Evolutionary conservation across 331 rosid species (phyloP).

Genomic region (Saraca asoca): DNA sequence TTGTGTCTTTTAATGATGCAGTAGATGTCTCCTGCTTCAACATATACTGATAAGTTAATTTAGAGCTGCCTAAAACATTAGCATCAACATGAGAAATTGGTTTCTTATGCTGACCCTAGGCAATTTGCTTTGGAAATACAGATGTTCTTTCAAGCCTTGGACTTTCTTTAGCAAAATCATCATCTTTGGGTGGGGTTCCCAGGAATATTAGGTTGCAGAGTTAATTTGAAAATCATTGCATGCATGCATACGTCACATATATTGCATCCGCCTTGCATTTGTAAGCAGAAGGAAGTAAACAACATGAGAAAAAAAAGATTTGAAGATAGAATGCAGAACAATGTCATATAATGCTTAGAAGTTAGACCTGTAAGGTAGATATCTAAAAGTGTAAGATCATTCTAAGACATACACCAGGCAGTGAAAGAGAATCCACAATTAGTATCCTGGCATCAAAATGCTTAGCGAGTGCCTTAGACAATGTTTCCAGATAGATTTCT

Average conservation of each 20-base stretch:
- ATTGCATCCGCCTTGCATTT: background rate
- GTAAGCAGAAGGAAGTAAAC: constrained; percentile 19
- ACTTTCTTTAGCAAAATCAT: constrained; percentile 66
- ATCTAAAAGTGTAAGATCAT: constrained; percentile 17
- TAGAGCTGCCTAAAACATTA: constrained; percentile 78
- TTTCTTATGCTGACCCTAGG: constrained; percentile 66
- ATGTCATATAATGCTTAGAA: constrained; percentile 24
- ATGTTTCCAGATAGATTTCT: constrained; percentile 86
- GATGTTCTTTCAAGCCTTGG: constrained; percentile 59
- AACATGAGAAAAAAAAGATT: background rate
- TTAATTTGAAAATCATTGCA: background rate
- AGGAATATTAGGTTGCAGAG: constrained; percentile 34
- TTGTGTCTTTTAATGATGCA: constrained; percentile 66
- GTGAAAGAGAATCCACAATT: constrained; percentile 76
- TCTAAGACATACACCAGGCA: constrained; percentile 78
- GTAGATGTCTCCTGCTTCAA: constrained; percentile 80
- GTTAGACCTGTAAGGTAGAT: constrained; percentile 11
- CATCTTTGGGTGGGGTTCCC: constrained; percentile 64
- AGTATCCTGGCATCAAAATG: constrained; percentile 77
- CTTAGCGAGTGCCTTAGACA: constrained; percentile 87
- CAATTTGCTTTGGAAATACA: constrained; percentile 56
- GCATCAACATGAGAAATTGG: constrained; percentile 87
- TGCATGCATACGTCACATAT: too few relatives aligned
- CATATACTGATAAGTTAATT: constrained; percentile 69
- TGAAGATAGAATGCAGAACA: background rate